A percentile compares a stretch with the other conserved stretches of the same genome.
Conservation (phyloP, 352 stramenopile species). For the Plasmopara muralis region DNA sequence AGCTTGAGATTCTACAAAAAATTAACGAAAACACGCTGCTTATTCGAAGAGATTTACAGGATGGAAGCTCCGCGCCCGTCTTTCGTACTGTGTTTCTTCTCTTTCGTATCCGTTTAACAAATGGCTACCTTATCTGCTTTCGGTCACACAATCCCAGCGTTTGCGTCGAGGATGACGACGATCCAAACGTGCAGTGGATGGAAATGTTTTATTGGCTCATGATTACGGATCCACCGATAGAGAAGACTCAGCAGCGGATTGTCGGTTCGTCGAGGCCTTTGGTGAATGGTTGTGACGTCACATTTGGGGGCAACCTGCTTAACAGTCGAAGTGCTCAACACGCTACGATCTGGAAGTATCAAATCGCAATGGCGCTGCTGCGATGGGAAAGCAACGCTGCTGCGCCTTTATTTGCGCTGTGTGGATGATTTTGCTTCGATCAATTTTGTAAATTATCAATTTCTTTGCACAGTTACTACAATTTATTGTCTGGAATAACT, state of each 20-base stretch:
- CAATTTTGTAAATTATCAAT: too few relatives aligned
- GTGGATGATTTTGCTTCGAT: conserved; percentile 23
- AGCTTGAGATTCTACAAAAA: conserved; percentile 66
- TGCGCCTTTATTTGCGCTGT: conserved; percentile 60
- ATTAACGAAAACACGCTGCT: conserved; percentile 77
- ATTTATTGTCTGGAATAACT: too few relatives aligned
- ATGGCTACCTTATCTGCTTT: conserved; percentile 68
- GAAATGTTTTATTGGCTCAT: conserved; percentile 78
- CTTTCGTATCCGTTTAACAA: conserved; percentile 50
- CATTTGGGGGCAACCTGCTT: conserved; percentile 64
- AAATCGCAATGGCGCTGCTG: conserved; percentile 71
- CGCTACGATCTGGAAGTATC: conserved; percentile 71
- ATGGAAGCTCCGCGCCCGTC: conserved; percentile 46
- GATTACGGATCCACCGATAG: conserved; percentile 36
- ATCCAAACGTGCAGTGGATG: conserved; percentile 69
- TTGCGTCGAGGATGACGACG: conserved; percentile 46
- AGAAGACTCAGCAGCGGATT: conserved; percentile 10
- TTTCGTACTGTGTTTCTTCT: conserved; percentile 75
- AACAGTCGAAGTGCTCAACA: conserved; percentile 54
- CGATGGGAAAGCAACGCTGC: conserved; percentile 77
- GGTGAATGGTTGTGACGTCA: conserved; percentile 42
- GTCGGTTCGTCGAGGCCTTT: conserved; percentile 17
- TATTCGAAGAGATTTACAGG: conserved; percentile 67
- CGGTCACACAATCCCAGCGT: conserved; percentile 57
- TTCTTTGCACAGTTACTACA: too few relatives aligned